Base-by-base conservation (phyloP, 148 eudicot species). In the Fagopyrum tataricum region DNA sequence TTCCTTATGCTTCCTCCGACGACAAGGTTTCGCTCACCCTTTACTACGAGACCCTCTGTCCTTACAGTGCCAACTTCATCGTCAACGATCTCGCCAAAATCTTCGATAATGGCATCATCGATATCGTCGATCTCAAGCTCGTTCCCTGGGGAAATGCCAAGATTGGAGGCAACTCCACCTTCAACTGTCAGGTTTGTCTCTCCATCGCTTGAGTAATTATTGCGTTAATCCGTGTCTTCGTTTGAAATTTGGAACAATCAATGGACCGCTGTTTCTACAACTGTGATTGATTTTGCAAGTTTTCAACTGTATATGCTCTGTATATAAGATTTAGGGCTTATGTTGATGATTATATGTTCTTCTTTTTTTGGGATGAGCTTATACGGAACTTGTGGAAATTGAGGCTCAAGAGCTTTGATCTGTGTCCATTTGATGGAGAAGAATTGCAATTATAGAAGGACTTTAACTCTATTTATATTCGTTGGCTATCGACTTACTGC, bases 91-190 rank as follows among this genome's bases (percentile, higher is more conserved):
- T 88, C 13, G 71, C 79, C 47, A 53, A 71, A 75, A 81, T 89
- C 37, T 88, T 86, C 67, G 21, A 67, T 4, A 78, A 85, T 70
- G 91, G 84, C 2, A 42, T 91, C 24, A 86, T 86, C 51, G 81
- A 79, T 74, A 67, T 87, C 44, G 84, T 86, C 51, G 90, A 84
- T 74, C 86, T 88, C 76, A 78, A 79, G 42, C 81, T 88, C 47
- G 81, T 75, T 44, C 97, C 97, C 44, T 90, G 92, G 89, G 92
- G 96, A 56, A 92, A 90, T 81, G 88, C 92, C 68, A 79, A 74
- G 75, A 61, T 90, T 67, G 62, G 31, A 23, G 76, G 52, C 70
- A 76, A 81, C 71, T 14, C 31, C 47, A 81, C 87, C 78, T 76
- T 92, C 75, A 49, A 43, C 78, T 89, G 97, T 75, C 92, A 89